These are phyloP conservation scores for Bacterosira constricta DNA, from an alignment of 108 stramenopile species.

Conservation along the genomic window DNA sequence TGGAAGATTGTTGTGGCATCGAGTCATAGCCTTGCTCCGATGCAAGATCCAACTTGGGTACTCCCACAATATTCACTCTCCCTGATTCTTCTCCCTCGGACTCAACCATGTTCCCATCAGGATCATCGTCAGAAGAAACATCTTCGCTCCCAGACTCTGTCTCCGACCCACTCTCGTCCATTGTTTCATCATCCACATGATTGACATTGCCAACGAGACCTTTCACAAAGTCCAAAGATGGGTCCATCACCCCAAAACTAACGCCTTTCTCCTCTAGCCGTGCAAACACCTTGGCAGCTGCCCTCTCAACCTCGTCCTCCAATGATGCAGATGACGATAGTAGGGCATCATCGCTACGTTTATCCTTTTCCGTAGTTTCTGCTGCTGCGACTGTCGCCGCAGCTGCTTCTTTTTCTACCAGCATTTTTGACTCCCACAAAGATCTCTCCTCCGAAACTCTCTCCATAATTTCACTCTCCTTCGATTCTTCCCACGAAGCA, in stretches of 20 bases:
- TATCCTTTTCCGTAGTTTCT: neutral
- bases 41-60: neutral
- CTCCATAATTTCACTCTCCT: slow-evolving; percentile 29
- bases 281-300: slow-evolving; percentile 37
- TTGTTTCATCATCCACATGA: neutral
- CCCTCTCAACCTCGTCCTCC: slow-evolving; percentile 36
- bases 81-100: neutral
- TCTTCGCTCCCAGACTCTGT: slow-evolving; percentile 3
- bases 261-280: slow-evolving; percentile 33
- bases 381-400: too few relatives aligned
- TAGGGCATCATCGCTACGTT: neutral
- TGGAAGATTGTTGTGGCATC: neutral
- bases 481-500: slow-evolving; percentile 34
- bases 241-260: slow-evolving; percentile 21
- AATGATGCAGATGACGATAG: neutral
- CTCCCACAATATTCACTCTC: neutral
- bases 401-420: neutral
- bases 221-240: slow-evolving; percentile 10
- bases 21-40: neutral
- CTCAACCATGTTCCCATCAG: neutral
- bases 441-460: slow-evolving; percentile 26
- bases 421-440: slow-evolving; percentile 24
- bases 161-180: slow-evolving; percentile 3
- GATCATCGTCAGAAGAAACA: neutral
- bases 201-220: slow-evolving; percentile 11